phyloP scores from a whole-genome alignment of 139 green algal species.

The Chlorella vulgaris region DNA sequence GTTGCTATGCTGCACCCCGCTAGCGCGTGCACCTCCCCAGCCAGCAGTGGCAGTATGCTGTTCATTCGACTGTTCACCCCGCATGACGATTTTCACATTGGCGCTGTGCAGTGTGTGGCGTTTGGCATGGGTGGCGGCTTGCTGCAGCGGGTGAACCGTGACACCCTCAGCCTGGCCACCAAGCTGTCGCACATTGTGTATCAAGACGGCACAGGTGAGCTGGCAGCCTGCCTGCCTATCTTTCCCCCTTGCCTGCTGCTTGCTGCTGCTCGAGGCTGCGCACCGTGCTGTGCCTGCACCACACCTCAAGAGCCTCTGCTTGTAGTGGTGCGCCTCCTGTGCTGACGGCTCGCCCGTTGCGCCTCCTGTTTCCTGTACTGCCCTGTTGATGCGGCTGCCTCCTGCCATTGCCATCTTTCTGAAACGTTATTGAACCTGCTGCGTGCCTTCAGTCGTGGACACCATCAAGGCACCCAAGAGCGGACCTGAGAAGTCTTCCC shows the following conservation, averaged over 20 bases:
- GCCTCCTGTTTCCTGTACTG: not conserved
- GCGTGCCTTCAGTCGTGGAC: conserved; percentile 46
- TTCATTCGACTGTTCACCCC: too few species aligned
- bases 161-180: conserved; percentile 93
- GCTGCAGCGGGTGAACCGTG: conserved; percentile 88
- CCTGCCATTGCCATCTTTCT: not conserved
- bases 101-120: conserved; percentile 58
- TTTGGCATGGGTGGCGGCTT: conserved; percentile 94
- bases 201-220: conserved; percentile 51
- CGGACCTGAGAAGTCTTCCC: conserved; percentile 72
- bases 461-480: conserved; percentile 85
- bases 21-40: too few species aligned
- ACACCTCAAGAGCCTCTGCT: too few species aligned
- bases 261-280: too few species aligned
- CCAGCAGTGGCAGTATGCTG: not conserved
- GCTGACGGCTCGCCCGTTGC: not conserved
- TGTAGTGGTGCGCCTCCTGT: too few species aligned
- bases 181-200: conserved; percentile 90
- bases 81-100: too few species aligned
- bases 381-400: too few species aligned
- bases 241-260: not conserved
- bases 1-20: too few species aligned
- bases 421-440: not conserved
- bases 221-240: not conserved
- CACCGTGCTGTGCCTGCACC: too few species aligned